phyloP scores from a whole-genome alignment of 768 basidiomycete genomes.

The Coprinopsis cinerea region DNA sequence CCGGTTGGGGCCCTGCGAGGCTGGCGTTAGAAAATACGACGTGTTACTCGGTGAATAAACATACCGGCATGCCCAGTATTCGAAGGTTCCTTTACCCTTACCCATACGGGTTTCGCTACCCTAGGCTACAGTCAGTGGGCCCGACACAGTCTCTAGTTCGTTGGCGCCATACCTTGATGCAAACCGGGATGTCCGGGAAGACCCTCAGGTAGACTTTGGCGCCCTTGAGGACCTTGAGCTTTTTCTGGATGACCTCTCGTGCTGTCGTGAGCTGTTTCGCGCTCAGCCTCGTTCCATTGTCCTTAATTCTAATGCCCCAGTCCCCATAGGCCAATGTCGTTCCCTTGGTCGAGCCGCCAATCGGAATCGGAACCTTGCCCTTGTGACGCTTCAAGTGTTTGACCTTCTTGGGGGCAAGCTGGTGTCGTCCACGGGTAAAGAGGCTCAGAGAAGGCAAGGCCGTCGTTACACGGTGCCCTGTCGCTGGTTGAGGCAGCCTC shows the following conservation, averaged over 20 bases:
- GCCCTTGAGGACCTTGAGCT: slow-evolving; percentile 86
- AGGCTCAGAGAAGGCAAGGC: slow-evolving; percentile 28
- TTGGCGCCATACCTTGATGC: slow-evolving; percentile 69
- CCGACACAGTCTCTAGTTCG: background rate
- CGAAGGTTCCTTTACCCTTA: slow-evolving; percentile 97
- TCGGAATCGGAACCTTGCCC: slow-evolving; percentile 79
- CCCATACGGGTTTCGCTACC: slow-evolving; percentile 99
- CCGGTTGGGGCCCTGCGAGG: slow-evolving; percentile 70
- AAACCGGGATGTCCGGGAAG: slow-evolving; percentile 96
- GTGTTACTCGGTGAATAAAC: slow-evolving; percentile 15
- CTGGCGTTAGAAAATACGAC: background rate
- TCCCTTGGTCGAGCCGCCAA: slow-evolving; percentile 88
- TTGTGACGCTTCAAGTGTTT: slow-evolving; percentile 89
- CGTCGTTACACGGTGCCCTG: slow-evolving; percentile 19
- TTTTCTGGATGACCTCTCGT: slow-evolving; percentile 83
- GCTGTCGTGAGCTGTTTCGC: slow-evolving; percentile 88
- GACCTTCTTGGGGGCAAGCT: slow-evolving; percentile 79
- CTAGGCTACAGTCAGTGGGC: slow-evolving; percentile 29
- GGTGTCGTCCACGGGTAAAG: slow-evolving; percentile 43
- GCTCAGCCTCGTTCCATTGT: slow-evolving; percentile 70
- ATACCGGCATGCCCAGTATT: slow-evolving; percentile 93
- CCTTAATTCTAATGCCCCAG: slow-evolving; percentile 84
- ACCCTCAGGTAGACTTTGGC: slow-evolving; percentile 81
- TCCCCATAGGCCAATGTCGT: slow-evolving; percentile 90
- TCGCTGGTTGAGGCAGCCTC: slow-evolving; percentile 13